phyloP scores from a whole-genome alignment of 495 filamentous ascomycete species.

The Podospora appendiculata region DNA sequence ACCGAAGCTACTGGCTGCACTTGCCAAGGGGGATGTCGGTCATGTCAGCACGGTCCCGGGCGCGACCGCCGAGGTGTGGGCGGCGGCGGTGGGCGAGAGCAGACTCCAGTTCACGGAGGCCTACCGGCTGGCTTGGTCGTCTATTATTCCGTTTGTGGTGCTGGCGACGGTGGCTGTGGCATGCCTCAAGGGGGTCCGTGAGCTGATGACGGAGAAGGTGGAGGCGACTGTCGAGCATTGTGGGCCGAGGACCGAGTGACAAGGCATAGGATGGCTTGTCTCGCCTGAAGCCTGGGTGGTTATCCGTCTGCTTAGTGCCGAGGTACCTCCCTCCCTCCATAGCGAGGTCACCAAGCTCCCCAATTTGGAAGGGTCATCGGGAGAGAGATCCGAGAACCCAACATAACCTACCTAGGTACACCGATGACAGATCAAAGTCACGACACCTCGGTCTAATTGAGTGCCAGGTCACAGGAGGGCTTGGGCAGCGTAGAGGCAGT shows the following conservation, averaged over 20 bases:
- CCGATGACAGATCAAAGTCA: no score
- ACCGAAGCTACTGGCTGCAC: conserved; percentile 24
- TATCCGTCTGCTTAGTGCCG: no score
- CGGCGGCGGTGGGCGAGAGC: conserved; percentile 29
- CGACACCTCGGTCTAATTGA: no score
- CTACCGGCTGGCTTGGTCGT: conserved; percentile 43
- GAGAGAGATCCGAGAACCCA: no score
- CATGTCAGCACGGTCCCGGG: conserved; percentile 20
- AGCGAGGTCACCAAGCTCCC: no score
- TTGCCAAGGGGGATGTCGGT: conserved; percentile 23
- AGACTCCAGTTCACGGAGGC: conserved; percentile 35
- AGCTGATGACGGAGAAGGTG: conserved; percentile 45
- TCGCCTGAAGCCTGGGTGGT: no score
- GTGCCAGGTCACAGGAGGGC: no score
- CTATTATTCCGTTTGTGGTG: conserved; percentile 47
- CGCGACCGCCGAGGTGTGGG: conserved; percentile 27
- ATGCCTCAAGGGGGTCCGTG: conserved; percentile 39
- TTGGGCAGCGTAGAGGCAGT: no score
- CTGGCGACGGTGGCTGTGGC: conserved; percentile 37
- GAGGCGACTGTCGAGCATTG: conserved; percentile 36
- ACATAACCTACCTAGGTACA: no score
- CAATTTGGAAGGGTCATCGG: no score
- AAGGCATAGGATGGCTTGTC: background rate
- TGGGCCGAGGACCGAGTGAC: background rate
- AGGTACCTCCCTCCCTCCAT: no score